Evolutionary conservation across 306 rosid species (phyloP), one percentile per base, ranked within the genome.

Genomic region (Biancaea sappan): DNA sequence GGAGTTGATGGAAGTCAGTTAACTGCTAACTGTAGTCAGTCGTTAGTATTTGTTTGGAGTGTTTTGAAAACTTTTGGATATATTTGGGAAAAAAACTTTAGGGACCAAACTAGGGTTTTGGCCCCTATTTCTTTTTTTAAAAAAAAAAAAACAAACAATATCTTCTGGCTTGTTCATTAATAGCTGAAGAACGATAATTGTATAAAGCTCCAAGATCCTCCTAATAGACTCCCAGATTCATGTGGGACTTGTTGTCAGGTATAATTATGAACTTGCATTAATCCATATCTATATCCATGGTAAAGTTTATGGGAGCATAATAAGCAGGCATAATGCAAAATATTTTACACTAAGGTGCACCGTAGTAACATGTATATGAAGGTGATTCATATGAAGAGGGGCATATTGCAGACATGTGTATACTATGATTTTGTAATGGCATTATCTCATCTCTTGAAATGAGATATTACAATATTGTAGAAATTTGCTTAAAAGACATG

Each of bases 401-500:
- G 44, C 0, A 18, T 58, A 58, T 25, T 59, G 43, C 44, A 29
- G 29, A 58, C 64, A 16, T 12, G 46, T 38, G 15, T 38, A 12
- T 34, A 21, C 18, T 21, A 19, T 12, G 8, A 25, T 25, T 7
- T 64, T 6, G 34, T 25, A 29, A 70, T 56, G 15, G 38, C 34
- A 16, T 64, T 75, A 48, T 29, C 24, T 75, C 9, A 52, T 50
- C 19, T 66, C 21, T 48, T 70, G 47, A 71, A 59, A 22, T 43
- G 74, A 13, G 31, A 46, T 68, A 28, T 56, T 62, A 66, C 41
- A 25, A 10, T 68, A 41, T n/a, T 50, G 69, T 67, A 40, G 21
- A 56, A 57, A 57, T 48, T 75, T 50, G 75, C 67, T 50, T 64
- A 16, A 37, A 72, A 53, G n/a, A 10, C 72, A 63, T 69, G 71